Evolutionary conservation across 495 filamentous ascomycete genomes (phyloP).

Genomic region (Pseudevernia furfuracea): DNA sequence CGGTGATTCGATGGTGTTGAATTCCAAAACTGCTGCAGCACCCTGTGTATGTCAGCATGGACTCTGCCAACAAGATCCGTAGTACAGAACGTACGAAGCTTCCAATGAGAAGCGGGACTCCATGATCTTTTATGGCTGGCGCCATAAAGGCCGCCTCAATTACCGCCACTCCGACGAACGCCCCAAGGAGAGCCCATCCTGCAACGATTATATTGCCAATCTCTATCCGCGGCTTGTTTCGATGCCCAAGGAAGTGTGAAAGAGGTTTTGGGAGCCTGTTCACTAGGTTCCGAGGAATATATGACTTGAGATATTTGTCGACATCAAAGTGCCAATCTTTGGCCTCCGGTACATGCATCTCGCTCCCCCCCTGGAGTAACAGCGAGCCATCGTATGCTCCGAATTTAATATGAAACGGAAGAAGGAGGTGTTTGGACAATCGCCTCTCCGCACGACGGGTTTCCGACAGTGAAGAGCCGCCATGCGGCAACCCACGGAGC

Average conservation of each 20-base stretch:
- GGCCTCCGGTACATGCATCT: conserved; percentile 17
- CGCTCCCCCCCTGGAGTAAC: neutral
- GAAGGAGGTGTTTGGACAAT: neutral
- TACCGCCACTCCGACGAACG: conserved; percentile 42
- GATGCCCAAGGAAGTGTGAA: conserved; percentile 47
- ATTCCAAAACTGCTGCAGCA: conserved; percentile 69
- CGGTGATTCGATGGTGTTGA: conserved; percentile 68
- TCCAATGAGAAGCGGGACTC: conserved; percentile 19
- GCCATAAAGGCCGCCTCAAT: conserved; percentile 38
- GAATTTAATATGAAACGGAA: neutral
- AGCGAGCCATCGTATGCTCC: neutral
- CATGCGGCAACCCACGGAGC: conserved; percentile 1
- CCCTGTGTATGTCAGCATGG: conserved; percentile 43
- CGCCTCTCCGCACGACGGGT: neutral
- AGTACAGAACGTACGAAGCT: conserved; percentile 15
- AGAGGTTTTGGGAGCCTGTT: conserved; percentile 40
- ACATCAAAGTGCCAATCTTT: conserved; percentile 53
- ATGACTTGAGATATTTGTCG: conserved; percentile 55
- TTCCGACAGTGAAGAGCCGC: too few species aligned
- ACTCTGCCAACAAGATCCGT: neutral
- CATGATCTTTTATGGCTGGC: conserved; percentile 16
- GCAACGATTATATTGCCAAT: conserved; percentile 45
- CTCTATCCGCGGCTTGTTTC: conserved; percentile 27
- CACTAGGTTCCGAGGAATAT: conserved; percentile 47
- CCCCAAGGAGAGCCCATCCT: conserved; percentile 47